Conservation (phyloP, 495 filamentous ascomycete genomes). For the Hypoxylon trugodes region DNA sequence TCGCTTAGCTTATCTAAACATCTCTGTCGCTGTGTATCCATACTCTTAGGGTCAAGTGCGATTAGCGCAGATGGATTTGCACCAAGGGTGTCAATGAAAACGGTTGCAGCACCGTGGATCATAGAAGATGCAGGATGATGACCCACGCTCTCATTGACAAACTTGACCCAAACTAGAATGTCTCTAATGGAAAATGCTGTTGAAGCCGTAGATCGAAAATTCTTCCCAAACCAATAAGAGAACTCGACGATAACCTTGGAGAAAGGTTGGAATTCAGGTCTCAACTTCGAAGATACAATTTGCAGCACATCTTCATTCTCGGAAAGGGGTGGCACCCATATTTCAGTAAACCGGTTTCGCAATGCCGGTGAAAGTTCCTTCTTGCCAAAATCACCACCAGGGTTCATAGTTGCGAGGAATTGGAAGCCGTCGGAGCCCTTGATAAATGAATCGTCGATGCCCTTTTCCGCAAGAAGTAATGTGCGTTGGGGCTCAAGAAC, state of each 20-base stretch:
- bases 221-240: constrained; percentile 87
- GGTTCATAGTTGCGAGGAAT: constrained; percentile 98
- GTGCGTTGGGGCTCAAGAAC: constrained; percentile 91
- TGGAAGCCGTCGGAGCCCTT: constrained; percentile 85
- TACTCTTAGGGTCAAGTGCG: constrained; percentile 66
- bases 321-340: constrained; percentile 90
- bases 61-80: constrained; percentile 90
- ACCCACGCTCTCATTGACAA: constrained; percentile 72
- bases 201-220: constrained; percentile 74
- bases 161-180: constrained; percentile 91
- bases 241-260: constrained; percentile 80
- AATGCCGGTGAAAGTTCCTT: constrained; percentile 94
- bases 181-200: constrained; percentile 88
- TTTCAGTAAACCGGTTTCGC: constrained; percentile 96
- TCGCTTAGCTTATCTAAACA: constrained; percentile 78
- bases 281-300: constrained; percentile 81
- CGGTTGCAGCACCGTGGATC: constrained; percentile 93
- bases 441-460: constrained; percentile 79
- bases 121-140: constrained; percentile 52
- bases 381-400: constrained; percentile 97
- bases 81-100: constrained; percentile 93
- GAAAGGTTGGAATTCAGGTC: constrained; percentile 54
- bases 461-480: constrained; percentile 93
- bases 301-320: constrained; percentile 85
- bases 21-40: constrained; percentile 66